phyloP scores from a whole-genome alignment of 495 filamentous ascomycete species.

The Xylona heveae region DNA sequence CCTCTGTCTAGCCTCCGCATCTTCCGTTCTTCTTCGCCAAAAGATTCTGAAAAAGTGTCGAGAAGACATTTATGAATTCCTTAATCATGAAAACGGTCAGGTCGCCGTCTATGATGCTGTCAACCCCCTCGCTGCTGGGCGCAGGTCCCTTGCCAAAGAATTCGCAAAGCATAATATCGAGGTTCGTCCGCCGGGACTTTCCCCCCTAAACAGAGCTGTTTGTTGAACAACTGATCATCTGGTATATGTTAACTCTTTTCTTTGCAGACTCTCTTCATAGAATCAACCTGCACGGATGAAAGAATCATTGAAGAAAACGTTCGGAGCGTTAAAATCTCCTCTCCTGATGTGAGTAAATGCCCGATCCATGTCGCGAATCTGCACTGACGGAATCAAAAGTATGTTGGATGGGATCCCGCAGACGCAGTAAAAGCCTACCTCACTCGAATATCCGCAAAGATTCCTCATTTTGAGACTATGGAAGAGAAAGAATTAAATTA shows the following conservation, averaged over 20 bases:
- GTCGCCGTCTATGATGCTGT: slow-evolving; percentile 98
- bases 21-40: slow-evolving; percentile 72
- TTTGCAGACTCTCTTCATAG: slow-evolving; percentile 74
- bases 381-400: slow-evolving; percentile 27
- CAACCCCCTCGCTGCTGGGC: slow-evolving; percentile 72
- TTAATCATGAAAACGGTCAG: slow-evolving; percentile 93
- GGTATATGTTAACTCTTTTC: background rate
- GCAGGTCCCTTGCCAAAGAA: slow-evolving; percentile 75
- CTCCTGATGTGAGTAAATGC: slow-evolving; percentile 53
- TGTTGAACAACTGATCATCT: background rate
- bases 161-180: slow-evolving; percentile 91
- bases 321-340: slow-evolving; percentile 89
- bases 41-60: slow-evolving; percentile 96
- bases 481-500: slow-evolving; percentile 82
- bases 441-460: slow-evolving; percentile 68
- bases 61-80: slow-evolving; percentile 88
- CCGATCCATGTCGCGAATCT: background rate
- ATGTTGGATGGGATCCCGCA: slow-evolving; percentile 71
- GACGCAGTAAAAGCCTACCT: slow-evolving; percentile 87
- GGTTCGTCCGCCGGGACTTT: slow-evolving; percentile 21
- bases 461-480: slow-evolving; percentile 95
- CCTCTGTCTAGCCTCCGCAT: slow-evolving; percentile 38
- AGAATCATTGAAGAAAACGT: slow-evolving; percentile 95
- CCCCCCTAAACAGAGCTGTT: background rate
- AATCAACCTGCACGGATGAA: slow-evolving; percentile 84